Base-by-base conservation (phyloP, 2,329 filamentous ascomycete genomes). In the Westerdykella sp. region DNA sequence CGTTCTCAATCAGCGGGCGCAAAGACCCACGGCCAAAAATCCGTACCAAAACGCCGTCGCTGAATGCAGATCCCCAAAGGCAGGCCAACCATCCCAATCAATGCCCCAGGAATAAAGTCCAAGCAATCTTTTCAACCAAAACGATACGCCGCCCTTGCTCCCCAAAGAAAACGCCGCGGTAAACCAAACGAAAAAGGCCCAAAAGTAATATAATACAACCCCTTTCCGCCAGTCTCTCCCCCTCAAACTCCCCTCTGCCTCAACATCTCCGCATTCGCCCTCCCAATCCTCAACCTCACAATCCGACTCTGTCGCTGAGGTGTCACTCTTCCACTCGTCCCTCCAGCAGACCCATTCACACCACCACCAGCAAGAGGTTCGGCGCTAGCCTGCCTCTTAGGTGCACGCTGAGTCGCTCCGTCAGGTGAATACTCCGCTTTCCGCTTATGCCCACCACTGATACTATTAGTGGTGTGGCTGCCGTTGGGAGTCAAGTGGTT, bases 361-460 rank as follows among this genome's bases (percentile, higher is more conserved):
- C 39, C 43, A 6, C 51, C 53, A 7, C 54, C 50, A 30, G 53
- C 54, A 15, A 44, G 15, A 38, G 58, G 51, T 34, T 62, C 59
- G 2, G 52, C 42, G 40, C 59, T 60, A 16, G 43, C 43, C 41
- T 59, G 60, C 21, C 60, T 45, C 46, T 65, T 65, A 11, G 44
- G 42, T 3, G 60, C 55, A 9, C 55, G 37, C n/a, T 55, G 50
- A 3, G 54, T 15, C 16, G 21, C 53, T 7, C 54, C 48, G 4
- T 45, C 49, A 6, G 34, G 16, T 41, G 37, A 11, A 37, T 42
- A 12, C 34, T 45, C 42, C 50, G 41, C 46, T 56, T 64, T 53
- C 10, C 50, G 41, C 25, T 60, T 56, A 41, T 57, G 57, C 9
- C 15, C n/a, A 14, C 36, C 21, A 35, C n/a, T 21, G 34, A 21